These are phyloP conservation scores for Marchantia polymorpha DNA, from an alignment of 225 moss, liverwort and hornwort genomes.

Conservation along the genomic window DNA sequence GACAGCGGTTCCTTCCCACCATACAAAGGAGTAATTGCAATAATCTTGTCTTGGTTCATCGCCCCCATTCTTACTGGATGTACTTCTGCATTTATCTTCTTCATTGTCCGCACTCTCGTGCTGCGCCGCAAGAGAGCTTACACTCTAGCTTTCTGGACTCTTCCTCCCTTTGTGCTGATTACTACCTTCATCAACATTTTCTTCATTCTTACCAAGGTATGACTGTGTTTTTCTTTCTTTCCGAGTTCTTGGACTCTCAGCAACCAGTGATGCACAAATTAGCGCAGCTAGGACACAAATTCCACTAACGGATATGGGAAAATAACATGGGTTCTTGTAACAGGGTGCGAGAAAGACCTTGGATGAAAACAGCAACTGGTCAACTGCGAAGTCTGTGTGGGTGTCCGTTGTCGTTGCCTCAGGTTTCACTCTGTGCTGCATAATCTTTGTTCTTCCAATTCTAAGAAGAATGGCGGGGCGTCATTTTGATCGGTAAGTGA, in stretches of 20 bases:
- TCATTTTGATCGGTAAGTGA: slow-evolving; percentile 25
- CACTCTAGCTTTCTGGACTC: slow-evolving; percentile 40
- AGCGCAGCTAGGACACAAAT: too few species aligned
- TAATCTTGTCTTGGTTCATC: slow-evolving; percentile 60
- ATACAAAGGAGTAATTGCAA: slow-evolving; percentile 55
- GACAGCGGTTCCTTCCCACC: slow-evolving; percentile 48
- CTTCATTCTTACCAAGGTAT: slow-evolving; percentile 58
- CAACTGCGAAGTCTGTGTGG: slow-evolving; percentile 52
- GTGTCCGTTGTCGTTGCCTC: slow-evolving; percentile 39
- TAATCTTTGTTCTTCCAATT: slow-evolving; percentile 31
- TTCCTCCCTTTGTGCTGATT: slow-evolving; percentile 51
- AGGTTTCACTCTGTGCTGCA: slow-evolving; percentile 31
- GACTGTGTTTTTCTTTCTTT: neutral
- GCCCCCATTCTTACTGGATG: slow-evolving; percentile 50
- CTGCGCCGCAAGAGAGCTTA: slow-evolving; percentile 57
- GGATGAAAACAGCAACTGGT: slow-evolving; percentile 29
- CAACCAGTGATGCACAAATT: too few species aligned
- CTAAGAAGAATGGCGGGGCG: slow-evolving; percentile 42
- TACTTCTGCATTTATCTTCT: slow-evolving; percentile 41
- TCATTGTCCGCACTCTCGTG: slow-evolving; percentile 29
- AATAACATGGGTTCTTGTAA: neutral
- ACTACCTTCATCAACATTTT: slow-evolving; percentile 64
- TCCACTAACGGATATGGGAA: too few species aligned
- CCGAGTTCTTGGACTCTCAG: neutral
- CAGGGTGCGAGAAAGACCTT: slow-evolving; percentile 53